Evolutionary conservation across 805 yeast genomes (phyloP).

Genomic region (Vanderwaltozyma verrucispora): DNA sequence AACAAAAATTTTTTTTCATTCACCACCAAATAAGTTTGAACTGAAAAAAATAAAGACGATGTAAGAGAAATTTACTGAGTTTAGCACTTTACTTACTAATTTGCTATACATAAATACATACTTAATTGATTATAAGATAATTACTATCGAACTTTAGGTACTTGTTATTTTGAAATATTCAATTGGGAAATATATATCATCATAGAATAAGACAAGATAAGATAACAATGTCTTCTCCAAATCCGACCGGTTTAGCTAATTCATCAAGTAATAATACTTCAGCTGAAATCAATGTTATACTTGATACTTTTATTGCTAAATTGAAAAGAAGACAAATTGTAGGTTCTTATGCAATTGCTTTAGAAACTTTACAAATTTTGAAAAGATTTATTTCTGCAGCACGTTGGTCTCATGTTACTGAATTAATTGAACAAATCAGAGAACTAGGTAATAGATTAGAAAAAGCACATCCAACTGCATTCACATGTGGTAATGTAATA

Average conservation of each 20-base stretch:
- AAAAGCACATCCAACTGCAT: slow-evolving; percentile 81
- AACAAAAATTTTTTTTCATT: no score
- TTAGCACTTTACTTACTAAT: no score
- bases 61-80: no score
- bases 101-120: no score
- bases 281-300: slow-evolving; percentile 31
- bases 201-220: no score
- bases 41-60: no score
- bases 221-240: slow-evolving; percentile 10
- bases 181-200: no score
- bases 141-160: no score
- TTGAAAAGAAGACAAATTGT: slow-evolving; percentile 76
- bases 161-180: no score
- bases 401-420: slow-evolving; percentile 73
- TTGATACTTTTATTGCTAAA: slow-evolving; percentile 38
- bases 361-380: slow-evolving; percentile 76
- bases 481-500: slow-evolving; percentile 82
- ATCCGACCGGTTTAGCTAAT: slow-evolving; percentile 2
- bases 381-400: slow-evolving; percentile 84
- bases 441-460: slow-evolving; percentile 59
- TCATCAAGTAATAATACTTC: slow-evolving; percentile 4
- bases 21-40: no score
- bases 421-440: slow-evolving; percentile 61
- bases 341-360: slow-evolving; percentile 75
- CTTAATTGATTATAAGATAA: no score